Percentiles rank a stretch among this genome's conserved stretches.
Evolutionary conservation across 768 basidiomycete genomes (phyloP).

Genomic region (Lentinula lateritia): DNA sequence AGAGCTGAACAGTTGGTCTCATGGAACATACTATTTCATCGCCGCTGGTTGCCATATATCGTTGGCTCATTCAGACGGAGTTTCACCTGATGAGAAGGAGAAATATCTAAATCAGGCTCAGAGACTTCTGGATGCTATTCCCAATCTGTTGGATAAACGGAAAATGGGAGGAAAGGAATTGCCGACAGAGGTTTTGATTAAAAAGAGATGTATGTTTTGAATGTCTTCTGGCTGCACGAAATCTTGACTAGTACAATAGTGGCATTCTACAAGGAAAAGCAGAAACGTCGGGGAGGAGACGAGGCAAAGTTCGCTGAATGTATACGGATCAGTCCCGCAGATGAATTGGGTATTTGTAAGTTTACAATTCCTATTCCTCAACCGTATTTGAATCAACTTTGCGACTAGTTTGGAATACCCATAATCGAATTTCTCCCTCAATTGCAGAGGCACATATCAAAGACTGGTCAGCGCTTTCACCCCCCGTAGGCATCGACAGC

Average conservation of each 20-base stretch:
- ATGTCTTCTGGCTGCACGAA: neutral
- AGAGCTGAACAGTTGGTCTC: constrained; percentile 72
- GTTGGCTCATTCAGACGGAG: neutral
- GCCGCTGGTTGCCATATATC: constrained; percentile 44
- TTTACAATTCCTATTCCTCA: constrained; percentile 5
- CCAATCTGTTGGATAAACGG: constrained; percentile 49
- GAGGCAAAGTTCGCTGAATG: constrained; percentile 44
- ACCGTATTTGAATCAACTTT: neutral
- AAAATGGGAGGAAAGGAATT: constrained; percentile 64
- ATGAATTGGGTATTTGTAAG: constrained; percentile 73
- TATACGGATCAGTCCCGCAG: constrained; percentile 64
- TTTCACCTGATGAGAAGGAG: neutral
- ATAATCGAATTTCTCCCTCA: constrained; percentile 48
- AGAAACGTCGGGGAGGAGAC: constrained; percentile 46
- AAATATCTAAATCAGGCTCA: constrained; percentile 54
- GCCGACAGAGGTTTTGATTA: constrained; percentile 73
- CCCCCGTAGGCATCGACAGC: constrained; percentile 30
- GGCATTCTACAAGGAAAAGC: constrained; percentile 70
- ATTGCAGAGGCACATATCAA: constrained; percentile 56
- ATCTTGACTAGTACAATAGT: constrained; percentile 33
- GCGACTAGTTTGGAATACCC: constrained; percentile 70
- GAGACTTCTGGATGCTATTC: constrained; percentile 55
- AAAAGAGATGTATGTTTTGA: constrained; percentile 58
- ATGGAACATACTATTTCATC: constrained; percentile 74
- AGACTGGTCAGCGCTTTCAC: constrained; percentile 46